Evolutionary conservation across 176 grass and related monocot genomes (phyloP), one percentile per base, ranked within the genome.

Genomic region (Carex kokanica): DNA sequence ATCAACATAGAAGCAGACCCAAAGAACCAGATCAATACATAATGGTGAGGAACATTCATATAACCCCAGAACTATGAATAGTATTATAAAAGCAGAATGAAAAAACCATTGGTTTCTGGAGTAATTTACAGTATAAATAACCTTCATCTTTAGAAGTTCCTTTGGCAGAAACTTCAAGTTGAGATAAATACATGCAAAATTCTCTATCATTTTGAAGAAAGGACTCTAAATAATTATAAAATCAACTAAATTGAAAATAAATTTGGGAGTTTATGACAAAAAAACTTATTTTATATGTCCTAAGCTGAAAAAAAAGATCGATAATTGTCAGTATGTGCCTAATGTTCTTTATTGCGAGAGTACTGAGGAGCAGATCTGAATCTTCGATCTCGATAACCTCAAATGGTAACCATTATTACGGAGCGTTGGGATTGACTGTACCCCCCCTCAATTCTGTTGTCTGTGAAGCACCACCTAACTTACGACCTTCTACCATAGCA

Each of bases 321-420:
- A 69, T 10, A 69, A 18, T 8, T 38, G 29, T 18, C n/a, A 2
- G 29, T 69, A 43, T 43, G 41, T 43, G 66, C 36, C 17, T 43
- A n/a, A 70, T 43, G 17, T 12, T 43, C 34, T 41, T n/a, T n/a
- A 43, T 70, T 41, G 66, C 43, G 38, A 70, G 7, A 20, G 66
- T n/a, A 64, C 66, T n/a, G 66, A 38, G 66, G 66, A 70, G 36
- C 66, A 70, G 34, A 70, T 70, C 66, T 70, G 66, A 70, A 70
- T 70, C 17, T 43, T 70, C 18, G 31, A 69, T 17, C 66, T 69
- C 5, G 34, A 69, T 41, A 18, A 20, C 32, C 16, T 14, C 17
- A 20, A 70, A 20, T 70, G 66, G 36, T 32, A 41, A 36, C 36
- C 66, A 43, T 70, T 11, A 16, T 15, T 8, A 69, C 36, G 5